A percentile compares a stretch with the other conserved stretches of the same genome.
Evolutionary conservation across 352 stramenopile genomes (phyloP).

Genomic region (Phytophthora sojae): DNA sequence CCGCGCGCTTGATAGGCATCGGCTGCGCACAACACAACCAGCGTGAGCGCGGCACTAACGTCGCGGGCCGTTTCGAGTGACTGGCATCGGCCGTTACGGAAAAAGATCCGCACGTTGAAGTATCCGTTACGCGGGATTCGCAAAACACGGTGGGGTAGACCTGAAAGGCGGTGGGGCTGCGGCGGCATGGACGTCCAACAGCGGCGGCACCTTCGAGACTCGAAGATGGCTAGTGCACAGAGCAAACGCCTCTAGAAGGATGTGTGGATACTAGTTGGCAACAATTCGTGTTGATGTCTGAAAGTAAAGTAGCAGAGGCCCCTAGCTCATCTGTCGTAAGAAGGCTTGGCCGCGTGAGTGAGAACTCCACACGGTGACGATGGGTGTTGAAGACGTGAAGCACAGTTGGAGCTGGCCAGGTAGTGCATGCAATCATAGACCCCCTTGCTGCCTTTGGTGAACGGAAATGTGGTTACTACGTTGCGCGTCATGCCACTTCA

Average conservation of each 20-base stretch:
- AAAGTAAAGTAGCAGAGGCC: too few relatives aligned
- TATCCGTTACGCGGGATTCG: neutral
- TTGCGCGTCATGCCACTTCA: neutral
- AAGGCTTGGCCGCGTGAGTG: too few relatives aligned
- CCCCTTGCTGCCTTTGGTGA: neutral
- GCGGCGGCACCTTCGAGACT: too few relatives aligned
- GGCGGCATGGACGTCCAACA: too few relatives aligned
- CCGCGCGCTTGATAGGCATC: constrained; percentile 21
- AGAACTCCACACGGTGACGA: too few relatives aligned
- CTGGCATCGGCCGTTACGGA: constrained; percentile 20
- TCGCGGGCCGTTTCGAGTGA: constrained; percentile 18
- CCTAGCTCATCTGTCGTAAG: too few relatives aligned
- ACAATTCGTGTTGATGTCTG: too few relatives aligned
- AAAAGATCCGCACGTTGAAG: constrained; percentile 23
- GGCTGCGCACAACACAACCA: neutral
- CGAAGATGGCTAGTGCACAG: too few relatives aligned
- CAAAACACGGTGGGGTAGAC: neutral
- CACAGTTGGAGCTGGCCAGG: neutral
- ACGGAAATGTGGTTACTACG: neutral
- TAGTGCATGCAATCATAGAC: neutral
- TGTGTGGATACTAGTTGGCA: too few relatives aligned
- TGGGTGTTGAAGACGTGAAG: neutral
- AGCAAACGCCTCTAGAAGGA: too few relatives aligned
- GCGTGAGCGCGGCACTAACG: constrained; percentile 2
- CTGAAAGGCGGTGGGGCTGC: too few relatives aligned